Conservation (phyloP, 2,329 filamentous ascomycete genomes). For the Huntiella bhutanensis region DNA sequence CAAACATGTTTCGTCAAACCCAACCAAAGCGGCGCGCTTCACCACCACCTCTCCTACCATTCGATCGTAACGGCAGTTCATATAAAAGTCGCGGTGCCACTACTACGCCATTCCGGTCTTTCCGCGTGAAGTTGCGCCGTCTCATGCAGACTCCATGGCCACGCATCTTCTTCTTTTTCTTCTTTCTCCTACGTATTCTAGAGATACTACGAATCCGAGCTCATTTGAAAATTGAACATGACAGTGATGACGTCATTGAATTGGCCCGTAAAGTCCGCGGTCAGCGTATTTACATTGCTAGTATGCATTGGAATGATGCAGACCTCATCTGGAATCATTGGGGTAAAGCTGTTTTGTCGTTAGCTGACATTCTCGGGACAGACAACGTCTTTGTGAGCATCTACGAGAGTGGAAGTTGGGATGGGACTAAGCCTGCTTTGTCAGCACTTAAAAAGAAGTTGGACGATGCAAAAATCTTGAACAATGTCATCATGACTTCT, state of each 20-base stretch:
- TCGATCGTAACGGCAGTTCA: conserved; percentile 5
- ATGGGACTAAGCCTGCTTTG: conserved; percentile 45
- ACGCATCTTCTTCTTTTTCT: conserved; percentile 19
- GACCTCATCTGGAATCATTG: conserved; percentile 40
- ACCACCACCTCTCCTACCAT: conserved; percentile 9
- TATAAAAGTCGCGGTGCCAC: conserved; percentile 2
- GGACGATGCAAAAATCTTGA: conserved; percentile 30
- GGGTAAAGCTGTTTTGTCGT: conserved; percentile 38
- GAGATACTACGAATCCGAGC: conserved; percentile 22
- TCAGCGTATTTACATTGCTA: conserved; percentile 44
- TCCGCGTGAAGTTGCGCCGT: conserved; percentile 20
- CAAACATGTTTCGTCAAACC: not conserved
- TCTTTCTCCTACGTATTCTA: conserved; percentile 21
- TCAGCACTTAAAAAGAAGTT: conserved; percentile 35
- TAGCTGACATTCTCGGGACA: conserved; percentile 37
- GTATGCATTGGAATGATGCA: conserved; percentile 51
- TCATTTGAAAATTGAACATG: conserved; percentile 14
- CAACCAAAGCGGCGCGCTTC: conserved; percentile 6
- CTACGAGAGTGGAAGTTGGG: conserved; percentile 50
- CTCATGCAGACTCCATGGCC: conserved; percentile 20
- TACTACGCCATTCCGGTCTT: not conserved
- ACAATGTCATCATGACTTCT: conserved; percentile 37
- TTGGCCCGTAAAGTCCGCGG: conserved; percentile 14
- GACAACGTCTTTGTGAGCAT: conserved; percentile 51
- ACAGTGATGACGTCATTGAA: conserved; percentile 7